phyloP scores from a whole-genome alignment of 176 grass and related monocot species.

The Carex cristatella region DNA sequence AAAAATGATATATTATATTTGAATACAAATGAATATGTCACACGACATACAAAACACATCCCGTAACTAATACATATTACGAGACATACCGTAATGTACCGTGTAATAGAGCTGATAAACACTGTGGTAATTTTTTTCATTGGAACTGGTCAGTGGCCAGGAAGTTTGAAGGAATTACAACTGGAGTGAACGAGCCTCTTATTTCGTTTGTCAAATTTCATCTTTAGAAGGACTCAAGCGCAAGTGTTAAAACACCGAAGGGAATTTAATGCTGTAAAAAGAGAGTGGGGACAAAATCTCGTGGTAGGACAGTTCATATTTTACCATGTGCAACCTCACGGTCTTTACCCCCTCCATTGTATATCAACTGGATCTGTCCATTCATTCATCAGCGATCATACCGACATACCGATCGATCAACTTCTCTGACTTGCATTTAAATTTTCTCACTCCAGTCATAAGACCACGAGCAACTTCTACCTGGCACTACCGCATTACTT shows the following conservation, averaged over 20 bases:
- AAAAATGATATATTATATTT: no score
- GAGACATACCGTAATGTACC: no score
- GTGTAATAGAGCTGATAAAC: no score
- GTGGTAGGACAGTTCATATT: constrained; percentile 18
- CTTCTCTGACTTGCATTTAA: neutral
- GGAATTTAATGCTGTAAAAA: constrained; percentile 20
- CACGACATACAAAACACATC: no score
- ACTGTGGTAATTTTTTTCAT: no score
- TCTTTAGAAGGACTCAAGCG: neutral
- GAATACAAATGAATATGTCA: no score
- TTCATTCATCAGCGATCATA: neutral
- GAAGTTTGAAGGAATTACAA: no score
- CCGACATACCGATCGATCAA: neutral
- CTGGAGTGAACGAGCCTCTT: no score
- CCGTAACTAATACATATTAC: no score
- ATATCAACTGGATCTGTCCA: neutral
- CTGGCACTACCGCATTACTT: neutral
- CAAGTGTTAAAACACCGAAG: neutral
- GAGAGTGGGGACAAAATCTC: constrained; percentile 24
- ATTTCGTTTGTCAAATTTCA: neutral
- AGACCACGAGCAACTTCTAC: neutral
- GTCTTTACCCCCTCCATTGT: neutral
- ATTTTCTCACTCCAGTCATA: neutral
- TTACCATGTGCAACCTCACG: constrained; percentile 12
- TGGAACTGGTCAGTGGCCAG: no score